Base-by-base conservation (phyloP, 2,329 filamentous ascomycete genomes). In the Thelonectria rubi region DNA sequence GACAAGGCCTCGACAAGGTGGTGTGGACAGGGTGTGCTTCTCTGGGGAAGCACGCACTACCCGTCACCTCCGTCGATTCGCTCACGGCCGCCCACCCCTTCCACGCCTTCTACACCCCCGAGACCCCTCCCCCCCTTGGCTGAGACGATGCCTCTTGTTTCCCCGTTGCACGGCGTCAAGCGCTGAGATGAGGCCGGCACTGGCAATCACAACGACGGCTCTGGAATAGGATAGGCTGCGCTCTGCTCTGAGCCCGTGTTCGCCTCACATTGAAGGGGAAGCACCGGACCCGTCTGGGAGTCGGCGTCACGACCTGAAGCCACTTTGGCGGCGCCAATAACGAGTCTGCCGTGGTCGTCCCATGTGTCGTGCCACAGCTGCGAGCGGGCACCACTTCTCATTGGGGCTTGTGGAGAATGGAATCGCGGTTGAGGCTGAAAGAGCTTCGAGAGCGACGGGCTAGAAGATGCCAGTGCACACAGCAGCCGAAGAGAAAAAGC, bases 341-440 rank as follows among this genome's bases (percentile, higher is more conserved):
- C 54, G 58, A 62, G 63, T 61, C 56, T 67, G 64, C 49, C 65
- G 58, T 58, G 42, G 62, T 65, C 63, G 64, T 71, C 62, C 65
- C 63, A 69, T 68, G 68, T 66, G 65, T 70, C 69, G 66, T 70
- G 67, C 67, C 67, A 71, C 58, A 66, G 57, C 53, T 46, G 53
- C 58, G 57, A 56, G 62, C 54, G 60, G 58, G 58, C 66, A 63
- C 62, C 58, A 62, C 49, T 62, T 51, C 59, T 67, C 63, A 60
- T 58, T 64, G 58, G 53, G 45, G 30, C 55, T 51, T 47, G 60
- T 57, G 32, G 60, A 63, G 60, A 58, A 66, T 54, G 34, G 53
- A 49, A 68, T 63, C 43, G 62, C 52, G 59, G 59, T 68, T 69
- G 69, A 70, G 69, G 69, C 69, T 71, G 64, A 70, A 69, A 65